Percentiles rank a stretch among this genome's conserved stretches.
These are phyloP conservation scores for Neofusicoccum cordaticola DNA, from an alignment of 2,329 filamentous ascomycete genomes.

Conservation along the genomic window DNA sequence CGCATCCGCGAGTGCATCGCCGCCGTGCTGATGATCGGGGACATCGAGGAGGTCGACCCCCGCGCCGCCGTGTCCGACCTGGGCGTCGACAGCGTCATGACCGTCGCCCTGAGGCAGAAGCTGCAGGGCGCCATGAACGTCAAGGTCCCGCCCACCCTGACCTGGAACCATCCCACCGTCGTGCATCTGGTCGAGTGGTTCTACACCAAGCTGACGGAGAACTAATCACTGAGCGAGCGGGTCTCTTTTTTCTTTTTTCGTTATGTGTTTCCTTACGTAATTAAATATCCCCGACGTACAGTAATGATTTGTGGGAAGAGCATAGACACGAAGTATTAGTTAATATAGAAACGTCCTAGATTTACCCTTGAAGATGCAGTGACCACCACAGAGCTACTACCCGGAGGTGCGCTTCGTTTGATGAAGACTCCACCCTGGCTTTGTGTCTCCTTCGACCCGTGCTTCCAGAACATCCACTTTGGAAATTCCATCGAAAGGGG, in stretches of 20 bases:
- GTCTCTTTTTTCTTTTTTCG: neutral
- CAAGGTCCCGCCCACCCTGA: slow-evolving; percentile 40
- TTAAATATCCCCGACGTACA: too few species aligned
- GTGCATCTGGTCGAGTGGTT: slow-evolving; percentile 39
- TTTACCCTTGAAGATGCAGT: too few species aligned
- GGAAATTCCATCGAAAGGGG: too few species aligned
- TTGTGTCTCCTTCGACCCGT: too few species aligned
- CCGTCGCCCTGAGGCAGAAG: slow-evolving; percentile 33
- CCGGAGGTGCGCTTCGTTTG: too few species aligned
- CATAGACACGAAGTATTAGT: too few species aligned
- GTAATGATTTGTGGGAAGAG: too few species aligned
- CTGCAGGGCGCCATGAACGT: slow-evolving; percentile 35
- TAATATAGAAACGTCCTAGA: too few species aligned
- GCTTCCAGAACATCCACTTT: too few species aligned
- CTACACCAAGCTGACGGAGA: slow-evolving; percentile 23
- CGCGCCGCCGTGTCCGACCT: slow-evolving; percentile 36
- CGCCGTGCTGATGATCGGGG: slow-evolving; percentile 31
- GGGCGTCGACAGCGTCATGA: slow-evolving; percentile 44
- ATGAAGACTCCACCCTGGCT: too few species aligned
- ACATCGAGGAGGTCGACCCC: slow-evolving; percentile 34
- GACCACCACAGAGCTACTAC: too few species aligned
- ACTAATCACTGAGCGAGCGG: too few species aligned
- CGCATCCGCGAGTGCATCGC: slow-evolving; percentile 36
- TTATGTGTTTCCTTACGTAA: neutral
- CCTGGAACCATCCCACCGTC: slow-evolving; percentile 44